Conservation (phyloP, 2,329 filamentous ascomycete species). For the Byssoonygena ceratinophila region DNA sequence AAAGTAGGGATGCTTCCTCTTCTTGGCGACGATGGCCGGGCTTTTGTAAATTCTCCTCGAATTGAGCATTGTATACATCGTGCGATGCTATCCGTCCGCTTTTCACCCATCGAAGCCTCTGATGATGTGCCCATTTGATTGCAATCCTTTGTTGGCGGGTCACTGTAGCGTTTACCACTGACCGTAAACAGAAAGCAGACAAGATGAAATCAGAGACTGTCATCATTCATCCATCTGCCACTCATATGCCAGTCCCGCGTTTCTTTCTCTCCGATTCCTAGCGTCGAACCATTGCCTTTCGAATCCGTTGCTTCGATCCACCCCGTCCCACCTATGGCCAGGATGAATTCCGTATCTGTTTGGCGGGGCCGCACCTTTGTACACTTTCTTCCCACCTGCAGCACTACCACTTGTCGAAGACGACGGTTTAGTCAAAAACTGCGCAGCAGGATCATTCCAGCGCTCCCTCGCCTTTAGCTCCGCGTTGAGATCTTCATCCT, state of each 20-base stretch:
- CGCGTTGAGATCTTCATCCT: conserved; percentile 76
- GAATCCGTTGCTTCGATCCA: conserved; percentile 87
- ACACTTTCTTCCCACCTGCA: conserved; percentile 49
- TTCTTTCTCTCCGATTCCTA: conserved; percentile 63
- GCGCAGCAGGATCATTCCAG: conserved; percentile 91
- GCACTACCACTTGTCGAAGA: conserved; percentile 50
- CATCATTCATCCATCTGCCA: conserved; percentile 90
- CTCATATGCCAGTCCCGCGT: conserved; percentile 71
- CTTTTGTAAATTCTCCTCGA: too few species aligned
- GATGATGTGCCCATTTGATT: too few species aligned
- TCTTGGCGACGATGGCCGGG: too few species aligned
- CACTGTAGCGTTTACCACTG: too few species aligned
- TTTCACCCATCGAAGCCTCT: too few species aligned
- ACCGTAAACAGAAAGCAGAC: background rate
- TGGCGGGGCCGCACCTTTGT: conserved; percentile 68
- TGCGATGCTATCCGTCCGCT: too few species aligned
- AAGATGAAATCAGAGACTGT: background rate
- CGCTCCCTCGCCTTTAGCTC: conserved; percentile 64
- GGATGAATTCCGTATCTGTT: conserved; percentile 91
- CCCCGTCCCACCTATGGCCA: conserved; percentile 92
- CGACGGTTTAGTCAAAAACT: conserved; percentile 52
- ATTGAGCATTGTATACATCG: too few species aligned
- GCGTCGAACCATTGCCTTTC: conserved; percentile 88
- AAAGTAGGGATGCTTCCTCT: too few species aligned
- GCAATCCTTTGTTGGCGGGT: too few species aligned